A percentile compares a stretch with the other conserved stretches of the same genome.
These are phyloP conservation scores for Iris macrosiphon DNA, from an alignment of 106 monocot species.

Conservation along the genomic window DNA sequence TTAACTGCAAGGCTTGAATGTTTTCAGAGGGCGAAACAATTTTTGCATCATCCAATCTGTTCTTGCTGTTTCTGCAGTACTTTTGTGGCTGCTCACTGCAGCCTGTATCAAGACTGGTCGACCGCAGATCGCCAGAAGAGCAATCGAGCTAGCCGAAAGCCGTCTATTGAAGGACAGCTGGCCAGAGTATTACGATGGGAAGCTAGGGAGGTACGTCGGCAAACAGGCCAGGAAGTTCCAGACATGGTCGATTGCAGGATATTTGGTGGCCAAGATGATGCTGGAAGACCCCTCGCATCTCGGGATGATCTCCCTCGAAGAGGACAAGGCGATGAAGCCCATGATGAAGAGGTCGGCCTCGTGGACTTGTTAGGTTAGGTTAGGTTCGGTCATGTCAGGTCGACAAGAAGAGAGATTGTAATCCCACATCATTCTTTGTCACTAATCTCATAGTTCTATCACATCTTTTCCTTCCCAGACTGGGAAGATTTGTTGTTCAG, in stretches of 20 bases:
- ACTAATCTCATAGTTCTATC: not conserved
- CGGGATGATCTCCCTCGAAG: constrained; percentile 17
- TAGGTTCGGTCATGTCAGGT: no score
- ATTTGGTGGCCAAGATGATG: constrained; percentile 21
- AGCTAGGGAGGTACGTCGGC: constrained; percentile 12
- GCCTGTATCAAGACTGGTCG: constrained; percentile 28
- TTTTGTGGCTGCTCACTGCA: constrained; percentile 59
- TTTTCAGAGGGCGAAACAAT: no score
- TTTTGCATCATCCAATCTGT: not conserved
- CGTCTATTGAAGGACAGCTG: constrained; percentile 43
- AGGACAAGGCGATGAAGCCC: constrained; percentile 24
- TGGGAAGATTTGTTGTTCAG: constrained; percentile 6
- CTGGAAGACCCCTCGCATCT: constrained; percentile 18
- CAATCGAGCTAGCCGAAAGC: constrained; percentile 45
- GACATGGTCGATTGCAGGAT: constrained; percentile 24
- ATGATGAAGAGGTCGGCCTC: constrained; percentile 7
- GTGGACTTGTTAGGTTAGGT: constrained; percentile 10
- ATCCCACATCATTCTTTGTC: not conserved
- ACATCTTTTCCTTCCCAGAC: not conserved
- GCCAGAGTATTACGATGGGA: constrained; percentile 38
- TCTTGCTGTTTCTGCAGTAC: constrained; percentile 26
- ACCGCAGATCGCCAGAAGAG: constrained; percentile 41
- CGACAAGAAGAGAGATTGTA: not conserved
- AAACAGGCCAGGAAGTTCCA: constrained; percentile 25
- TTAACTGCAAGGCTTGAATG: no score